Evolutionary conservation across 768 basidiomycete species (phyloP), one percentile per base, ranked within the genome.

Genomic region (Phanerodontia chrysosporium): DNA sequence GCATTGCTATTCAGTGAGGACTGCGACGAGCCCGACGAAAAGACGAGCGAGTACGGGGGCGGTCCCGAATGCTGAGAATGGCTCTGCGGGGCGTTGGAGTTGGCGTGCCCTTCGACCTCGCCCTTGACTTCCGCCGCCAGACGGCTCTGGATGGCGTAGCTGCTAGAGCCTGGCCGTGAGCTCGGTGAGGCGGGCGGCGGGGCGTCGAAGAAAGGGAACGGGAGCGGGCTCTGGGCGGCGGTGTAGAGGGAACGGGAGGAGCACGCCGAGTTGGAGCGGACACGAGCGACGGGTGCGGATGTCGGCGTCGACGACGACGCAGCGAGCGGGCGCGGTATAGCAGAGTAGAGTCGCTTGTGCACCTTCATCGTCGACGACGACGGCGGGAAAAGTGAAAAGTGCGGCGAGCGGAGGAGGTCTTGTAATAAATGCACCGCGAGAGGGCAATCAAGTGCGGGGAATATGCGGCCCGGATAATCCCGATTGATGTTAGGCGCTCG

Each of bases 311-410:
- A 57, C n/a, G 66, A 14, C 44, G 62, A 22, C 67, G 54, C 8
- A 62, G 64, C 30, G 58, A 70, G 62, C 9, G 71, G 69, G 51
- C 77, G 78, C 42, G 75, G 76, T 54, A 77, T 64, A 46, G 75
- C 79, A 21, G 73, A 75, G 63, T 75, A 80, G 45, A 83, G 69
- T n/a, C 80, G 77, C 65, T 81, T 83, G 62, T 78, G 78, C 28
- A 81, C 75, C 72, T 78, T 78, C 74, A 79, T 80, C 62, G 39
- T 18, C 18, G 18, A 18, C 39, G 39, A 42, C 39, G 35, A 29
- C 1, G 27, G 22, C 30, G 16, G 30, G 24, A n/a, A n/a, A n/a
- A 18, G 39, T 18, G 39, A 18, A 42, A 42, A 18, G 39, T 4
- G 18, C 39, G 18, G 39, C 18, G 39, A 4, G 39, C 8, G 7